A percentile compares a stretch with the other conserved stretches of the same genome.
These are phyloP conservation scores for Neurospora sp. DNA, from an alignment of 495 filamentous ascomycete genomes.

Conservation along the genomic window DNA sequence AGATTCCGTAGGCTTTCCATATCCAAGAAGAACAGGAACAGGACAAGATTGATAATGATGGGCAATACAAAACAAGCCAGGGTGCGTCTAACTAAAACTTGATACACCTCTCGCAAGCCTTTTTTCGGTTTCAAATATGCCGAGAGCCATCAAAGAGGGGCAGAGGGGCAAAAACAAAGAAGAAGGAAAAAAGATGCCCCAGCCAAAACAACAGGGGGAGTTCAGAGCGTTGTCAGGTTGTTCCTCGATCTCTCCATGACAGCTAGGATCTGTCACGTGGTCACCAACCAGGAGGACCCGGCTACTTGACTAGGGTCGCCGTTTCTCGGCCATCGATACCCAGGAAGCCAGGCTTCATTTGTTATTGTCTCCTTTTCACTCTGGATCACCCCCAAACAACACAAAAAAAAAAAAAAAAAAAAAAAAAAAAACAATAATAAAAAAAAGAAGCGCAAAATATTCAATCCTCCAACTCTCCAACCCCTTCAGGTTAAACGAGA, in stretches of 20 bases:
- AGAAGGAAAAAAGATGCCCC: neutral
- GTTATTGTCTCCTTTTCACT: neutral
- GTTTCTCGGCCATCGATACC: neutral
- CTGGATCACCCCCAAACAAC: neutral
- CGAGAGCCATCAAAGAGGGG: neutral
- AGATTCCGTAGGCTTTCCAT: neutral
- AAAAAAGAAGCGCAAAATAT: neutral
- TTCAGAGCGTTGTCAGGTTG: neutral
- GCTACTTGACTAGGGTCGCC: neutral
- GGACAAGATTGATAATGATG: neutral
- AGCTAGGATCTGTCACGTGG: neutral
- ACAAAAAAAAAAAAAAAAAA: no score
- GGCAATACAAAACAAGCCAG: neutral
- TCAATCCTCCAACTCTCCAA: neutral
- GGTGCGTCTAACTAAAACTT: neutral
- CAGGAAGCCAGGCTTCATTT: neutral
- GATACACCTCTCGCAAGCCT: neutral
- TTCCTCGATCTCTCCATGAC: neutral
- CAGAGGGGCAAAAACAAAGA: neutral
- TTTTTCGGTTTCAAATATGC: neutral
- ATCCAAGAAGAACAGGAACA: neutral
- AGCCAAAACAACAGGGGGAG: neutral
- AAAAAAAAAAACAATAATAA: neutral
- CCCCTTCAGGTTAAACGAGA: neutral
- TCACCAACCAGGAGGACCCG: neutral